Evolutionary conservation across 1,284 basidiomycete species (phyloP).

Genomic region (Cryptococcus hybrid): DNA sequence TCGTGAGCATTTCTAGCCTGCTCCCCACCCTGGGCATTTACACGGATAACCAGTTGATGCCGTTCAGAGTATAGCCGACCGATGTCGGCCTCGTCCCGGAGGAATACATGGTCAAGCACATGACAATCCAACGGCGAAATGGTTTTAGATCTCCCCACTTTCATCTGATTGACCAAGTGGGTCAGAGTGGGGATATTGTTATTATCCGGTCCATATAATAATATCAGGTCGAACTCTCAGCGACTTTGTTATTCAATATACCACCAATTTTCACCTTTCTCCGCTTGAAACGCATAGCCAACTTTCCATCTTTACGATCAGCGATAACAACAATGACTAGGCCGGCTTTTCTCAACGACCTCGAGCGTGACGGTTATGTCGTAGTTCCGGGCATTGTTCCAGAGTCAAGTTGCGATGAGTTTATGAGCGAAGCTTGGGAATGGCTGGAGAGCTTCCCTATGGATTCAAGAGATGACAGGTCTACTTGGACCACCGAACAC

Average conservation of each 20-base stretch:
- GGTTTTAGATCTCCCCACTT: no score
- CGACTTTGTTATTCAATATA: background rate
- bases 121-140: no score
- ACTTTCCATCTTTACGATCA: background rate
- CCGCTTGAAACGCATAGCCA: background rate
- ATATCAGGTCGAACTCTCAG: no score
- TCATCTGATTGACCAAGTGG: background rate
- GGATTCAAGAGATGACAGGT: slow-evolving; percentile 43
- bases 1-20: no score
- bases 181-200: background rate
- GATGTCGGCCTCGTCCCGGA: no score
- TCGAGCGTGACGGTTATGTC: slow-evolving; percentile 26
- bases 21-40: no score
- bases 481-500: slow-evolving; percentile 32
- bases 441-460: slow-evolving; percentile 26
- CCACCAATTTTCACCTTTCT: background rate
- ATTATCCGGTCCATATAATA: background rate
- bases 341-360: slow-evolving; percentile 15
- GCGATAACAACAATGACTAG: slow-evolving; percentile 14
- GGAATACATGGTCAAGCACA: no score
- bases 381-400: slow-evolving; percentile 21
- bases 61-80: no score
- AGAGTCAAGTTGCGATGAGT: slow-evolving; percentile 12
- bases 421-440: slow-evolving; percentile 15
- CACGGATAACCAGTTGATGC: no score